Conservation (phyloP, 495 filamentous ascomycete species). For the Hyaloscypha hepaticicola region DNA sequence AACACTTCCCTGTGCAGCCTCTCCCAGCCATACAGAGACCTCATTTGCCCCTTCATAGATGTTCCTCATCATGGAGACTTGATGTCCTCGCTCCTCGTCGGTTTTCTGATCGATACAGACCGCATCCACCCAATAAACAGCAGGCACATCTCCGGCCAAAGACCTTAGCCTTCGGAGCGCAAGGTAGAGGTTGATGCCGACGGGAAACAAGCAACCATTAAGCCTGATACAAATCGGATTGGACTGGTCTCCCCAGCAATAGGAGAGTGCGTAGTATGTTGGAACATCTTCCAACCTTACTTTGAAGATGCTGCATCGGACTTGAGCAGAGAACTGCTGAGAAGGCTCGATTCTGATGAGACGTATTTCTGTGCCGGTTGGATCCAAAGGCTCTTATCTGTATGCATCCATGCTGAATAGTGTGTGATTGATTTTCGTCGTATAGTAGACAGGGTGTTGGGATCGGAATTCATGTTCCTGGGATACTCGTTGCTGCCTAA, state of each 20-base stretch:
- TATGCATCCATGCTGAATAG: too few relatives aligned
- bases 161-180: not conserved
- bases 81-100: conserved; percentile 22
- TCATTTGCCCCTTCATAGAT: conserved; percentile 30
- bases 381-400: not conserved
- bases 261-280: conserved; percentile 17
- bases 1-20: not conserved
- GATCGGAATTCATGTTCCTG: too few relatives aligned
- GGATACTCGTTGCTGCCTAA: too few relatives aligned
- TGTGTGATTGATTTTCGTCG: too few relatives aligned
- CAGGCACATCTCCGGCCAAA: not conserved
- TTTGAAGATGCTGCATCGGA: too few relatives aligned
- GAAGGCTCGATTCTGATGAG: too few relatives aligned
- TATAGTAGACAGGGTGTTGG: too few relatives aligned
- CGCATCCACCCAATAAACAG: conserved; percentile 5
- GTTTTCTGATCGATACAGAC: conserved; percentile 14
- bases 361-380: too few relatives aligned
- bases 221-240: not conserved
- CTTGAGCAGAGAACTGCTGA: too few relatives aligned
- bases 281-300: not conserved
- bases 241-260: conserved; percentile 21
- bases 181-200: not conserved
- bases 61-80: conserved; percentile 30
- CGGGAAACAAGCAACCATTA: not conserved
- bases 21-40: conserved; percentile 31